phyloP scores from a whole-genome alignment of 129 eudicot genomes.

The Flaveria ramosissima region DNA sequence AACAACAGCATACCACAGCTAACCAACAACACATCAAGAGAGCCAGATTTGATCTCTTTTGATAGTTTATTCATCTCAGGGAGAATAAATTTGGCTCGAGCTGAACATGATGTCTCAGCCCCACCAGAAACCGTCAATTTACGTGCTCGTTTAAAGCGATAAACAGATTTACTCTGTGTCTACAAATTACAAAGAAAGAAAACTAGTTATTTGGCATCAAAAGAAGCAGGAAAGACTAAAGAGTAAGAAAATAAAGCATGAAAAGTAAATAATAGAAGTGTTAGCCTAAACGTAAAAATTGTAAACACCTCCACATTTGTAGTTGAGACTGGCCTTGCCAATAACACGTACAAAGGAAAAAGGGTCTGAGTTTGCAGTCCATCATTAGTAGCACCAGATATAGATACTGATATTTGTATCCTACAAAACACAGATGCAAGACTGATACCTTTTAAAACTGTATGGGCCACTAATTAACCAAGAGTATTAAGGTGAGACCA shows the following conservation, averaged over 20 bases:
- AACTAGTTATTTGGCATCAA: conserved; percentile 11
- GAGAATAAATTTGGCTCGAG: conserved; percentile 63
- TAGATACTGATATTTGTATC: conserved; percentile 75
- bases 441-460: conserved; percentile 21
- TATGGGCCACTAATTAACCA: conserved; percentile 12
- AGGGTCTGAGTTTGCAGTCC: conserved; percentile 53
- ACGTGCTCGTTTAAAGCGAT: conserved; percentile 64
- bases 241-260: conserved; percentile 18
- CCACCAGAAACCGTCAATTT: conserved; percentile 48
- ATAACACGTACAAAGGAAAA: conserved; percentile 73
- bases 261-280: conserved; percentile 19
- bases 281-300: conserved; percentile 16
- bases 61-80: conserved; percentile 84
- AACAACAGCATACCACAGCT: conserved; percentile 70
- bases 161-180: conserved; percentile 71
- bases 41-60: conserved; percentile 62
- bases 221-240: conserved; percentile 23
- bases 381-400: conserved; percentile 57
- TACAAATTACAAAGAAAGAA: conserved; percentile 24
- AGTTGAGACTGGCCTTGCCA: conserved; percentile 72
- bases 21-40: conserved; percentile 67
- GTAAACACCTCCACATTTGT: conserved; percentile 59
- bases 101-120: conserved; percentile 45
- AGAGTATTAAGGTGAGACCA: conserved; percentile 6
- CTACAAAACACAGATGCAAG: conserved; percentile 41